phyloP scores from a whole-genome alignment of 768 basidiomycete species.

The Termitomyces sp. region DNA sequence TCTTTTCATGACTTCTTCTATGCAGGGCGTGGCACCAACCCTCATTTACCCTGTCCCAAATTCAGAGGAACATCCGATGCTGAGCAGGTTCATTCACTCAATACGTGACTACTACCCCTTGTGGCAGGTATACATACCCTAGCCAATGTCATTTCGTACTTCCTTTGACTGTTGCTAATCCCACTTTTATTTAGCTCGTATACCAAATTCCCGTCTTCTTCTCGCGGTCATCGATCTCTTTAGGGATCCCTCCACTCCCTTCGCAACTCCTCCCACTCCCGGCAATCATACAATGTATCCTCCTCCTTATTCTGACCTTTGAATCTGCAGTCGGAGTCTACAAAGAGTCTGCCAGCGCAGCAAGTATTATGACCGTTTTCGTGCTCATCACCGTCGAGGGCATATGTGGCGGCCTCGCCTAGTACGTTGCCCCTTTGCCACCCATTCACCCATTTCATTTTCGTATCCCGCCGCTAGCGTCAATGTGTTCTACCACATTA shows the following conservation, averaged over 20 bases:
- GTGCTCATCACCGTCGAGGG: slow-evolving; percentile 83
- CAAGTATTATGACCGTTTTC: slow-evolving; percentile 57
- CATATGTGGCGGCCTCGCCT: slow-evolving; percentile 87
- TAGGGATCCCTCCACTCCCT: slow-evolving; percentile 73
- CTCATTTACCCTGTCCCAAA: slow-evolving; percentile 86
- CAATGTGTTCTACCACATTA: slow-evolving; percentile 81
- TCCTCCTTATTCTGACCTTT: slow-evolving; percentile 51
- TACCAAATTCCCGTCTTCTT: slow-evolving; percentile 65
- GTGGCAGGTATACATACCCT: slow-evolving; percentile 63
- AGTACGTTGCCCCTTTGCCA: slow-evolving; percentile 46
- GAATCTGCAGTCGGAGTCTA: slow-evolving; percentile 61
- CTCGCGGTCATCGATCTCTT: slow-evolving; percentile 75
- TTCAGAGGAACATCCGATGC: slow-evolving; percentile 49
- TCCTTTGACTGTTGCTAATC: neutral
- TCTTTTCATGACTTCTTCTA: neutral
- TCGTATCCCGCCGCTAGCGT: slow-evolving; percentile 43
- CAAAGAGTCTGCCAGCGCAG: slow-evolving; percentile 32
- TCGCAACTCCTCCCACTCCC: slow-evolving; percentile 57
- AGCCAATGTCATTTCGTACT: slow-evolving; percentile 9
- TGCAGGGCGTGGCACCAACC: slow-evolving; percentile 83
- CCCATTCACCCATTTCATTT: neutral
- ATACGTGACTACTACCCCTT: slow-evolving; percentile 95
- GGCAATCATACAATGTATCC: slow-evolving; percentile 55
- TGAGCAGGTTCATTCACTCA: slow-evolving; percentile 77
- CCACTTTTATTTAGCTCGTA: slow-evolving; percentile 40